Conservation (phyloP, 768 basidiomycete genomes). For the Phanerochaete carnosa region DNA sequence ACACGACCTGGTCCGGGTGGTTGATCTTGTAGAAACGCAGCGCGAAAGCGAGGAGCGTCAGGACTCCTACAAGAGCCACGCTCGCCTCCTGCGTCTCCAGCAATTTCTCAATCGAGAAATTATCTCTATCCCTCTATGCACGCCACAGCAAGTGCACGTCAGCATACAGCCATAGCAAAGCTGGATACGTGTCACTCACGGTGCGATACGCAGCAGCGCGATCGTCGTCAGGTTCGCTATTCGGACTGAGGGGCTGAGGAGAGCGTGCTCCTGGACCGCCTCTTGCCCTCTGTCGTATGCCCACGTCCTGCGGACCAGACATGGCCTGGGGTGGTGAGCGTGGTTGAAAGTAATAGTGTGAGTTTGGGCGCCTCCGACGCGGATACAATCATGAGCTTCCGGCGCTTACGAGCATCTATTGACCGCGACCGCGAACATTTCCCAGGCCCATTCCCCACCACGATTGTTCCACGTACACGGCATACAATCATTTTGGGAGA, state of each 20-base stretch:
- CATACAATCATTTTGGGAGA: too few relatives aligned
- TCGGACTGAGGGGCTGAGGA: neutral
- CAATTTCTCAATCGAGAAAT: conserved; percentile 50
- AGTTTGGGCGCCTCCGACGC: neutral
- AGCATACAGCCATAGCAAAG: neutral
- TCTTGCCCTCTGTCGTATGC: conserved; percentile 10
- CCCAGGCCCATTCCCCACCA: neutral
- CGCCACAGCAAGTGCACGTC: neutral
- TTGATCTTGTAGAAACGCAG: conserved; percentile 93
- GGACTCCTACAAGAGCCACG: conserved; percentile 51
- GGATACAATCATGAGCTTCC: neutral
- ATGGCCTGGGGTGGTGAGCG: conserved; percentile 5
- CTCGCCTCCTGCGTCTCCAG: conserved; percentile 65
- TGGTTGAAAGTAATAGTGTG: conserved; percentile 1
- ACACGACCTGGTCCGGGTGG: conserved; percentile 94
- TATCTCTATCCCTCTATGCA: conserved; percentile 47
- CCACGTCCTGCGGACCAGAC: conserved; percentile 16
- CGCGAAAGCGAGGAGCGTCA: conserved; percentile 77
- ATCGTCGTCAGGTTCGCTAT: conserved; percentile 11
- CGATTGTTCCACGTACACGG: neutral
- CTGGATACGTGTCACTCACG: conserved; percentile 15
- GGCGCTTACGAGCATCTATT: neutral
- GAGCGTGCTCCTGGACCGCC: neutral
- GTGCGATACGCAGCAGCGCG: conserved; percentile 1
- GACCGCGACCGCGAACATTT: neutral